phyloP scores from a whole-genome alignment of 2,329 filamentous ascomycete genomes.

The Xylariaceae sp. region DNA sequence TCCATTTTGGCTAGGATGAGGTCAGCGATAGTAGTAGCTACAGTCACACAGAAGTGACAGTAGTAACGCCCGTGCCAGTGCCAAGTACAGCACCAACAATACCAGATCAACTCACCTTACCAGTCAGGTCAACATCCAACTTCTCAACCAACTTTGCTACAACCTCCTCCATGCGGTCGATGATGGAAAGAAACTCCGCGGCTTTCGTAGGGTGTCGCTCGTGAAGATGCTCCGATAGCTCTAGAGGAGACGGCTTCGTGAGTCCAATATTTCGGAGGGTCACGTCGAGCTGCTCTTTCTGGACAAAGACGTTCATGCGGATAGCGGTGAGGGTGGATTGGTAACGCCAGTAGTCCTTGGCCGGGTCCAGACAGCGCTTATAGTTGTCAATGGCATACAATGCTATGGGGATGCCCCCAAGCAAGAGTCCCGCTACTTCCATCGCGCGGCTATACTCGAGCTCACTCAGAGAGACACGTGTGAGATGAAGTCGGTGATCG shows the following conservation, averaged over 20 bases:
- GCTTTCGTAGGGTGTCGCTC: slow-evolving; percentile 1
- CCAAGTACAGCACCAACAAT: too few relatives aligned
- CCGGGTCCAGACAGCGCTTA: neutral
- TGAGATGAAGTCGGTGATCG: neutral
- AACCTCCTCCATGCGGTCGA: slow-evolving; percentile 4
- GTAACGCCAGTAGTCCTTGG: slow-evolving; percentile 3
- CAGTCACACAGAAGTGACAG: too few relatives aligned
- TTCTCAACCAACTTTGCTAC: slow-evolving; percentile 1
- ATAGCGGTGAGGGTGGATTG: neutral
- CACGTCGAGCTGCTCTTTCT: slow-evolving; percentile 4
- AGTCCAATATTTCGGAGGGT: slow-evolving; percentile 4
- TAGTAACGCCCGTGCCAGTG: too few relatives aligned
- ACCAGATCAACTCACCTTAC: slow-evolving; percentile 5
- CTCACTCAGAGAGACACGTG: neutral
- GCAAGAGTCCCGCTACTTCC: slow-evolving; percentile 2
- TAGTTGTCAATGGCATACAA: slow-evolving; percentile 3
- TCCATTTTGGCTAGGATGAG: slow-evolving; percentile 7
- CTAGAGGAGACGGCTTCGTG: slow-evolving; percentile 1
- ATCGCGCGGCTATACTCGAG: neutral
- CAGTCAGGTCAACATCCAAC: slow-evolving; percentile 3
- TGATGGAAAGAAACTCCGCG: slow-evolving; percentile 1
- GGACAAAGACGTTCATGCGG: slow-evolving; percentile 4
- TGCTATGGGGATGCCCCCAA: slow-evolving; percentile 6
- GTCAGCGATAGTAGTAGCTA: too few relatives aligned
- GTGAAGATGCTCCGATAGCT: slow-evolving; percentile 2